Evolutionary conservation across 164 flowering plant species (phyloP), one percentile per base, ranked within the genome.

Genomic region (Piper betle): DNA sequence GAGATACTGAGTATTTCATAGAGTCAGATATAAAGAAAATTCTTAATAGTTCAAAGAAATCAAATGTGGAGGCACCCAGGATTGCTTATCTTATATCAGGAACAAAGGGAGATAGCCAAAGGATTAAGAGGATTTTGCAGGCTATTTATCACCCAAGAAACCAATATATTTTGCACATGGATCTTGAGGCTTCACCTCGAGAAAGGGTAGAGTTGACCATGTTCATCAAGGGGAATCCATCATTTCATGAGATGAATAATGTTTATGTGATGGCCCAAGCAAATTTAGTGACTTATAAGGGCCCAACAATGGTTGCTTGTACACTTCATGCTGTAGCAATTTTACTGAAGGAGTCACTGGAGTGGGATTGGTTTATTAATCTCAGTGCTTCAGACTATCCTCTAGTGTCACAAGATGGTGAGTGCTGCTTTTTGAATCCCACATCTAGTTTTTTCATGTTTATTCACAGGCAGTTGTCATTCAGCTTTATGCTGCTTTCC

Each of bases 321-420:
- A 93, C 99, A 7, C 91, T 93, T 57, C 97, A 93, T 69, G 99
- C 99, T 0, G 74, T 85, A 58, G 85, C 99, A 6, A 81, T 93
- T 70, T 62, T 93, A 76, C 70, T 93, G 72, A 93, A 73, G 79
- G 95, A 88, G 73, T 79, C 86, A 68, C 64, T 64, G 64, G 80
- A 78, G 17, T 93, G 99, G 99, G 96, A 90, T 66, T 93, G 99
- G 97, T 93, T 93, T 74, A 81, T 93, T 48, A 93, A 93, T 68
- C 91, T 93, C 68, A 90, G 99, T 68, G 97, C 99, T 63, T 88
- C 99, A 5, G 97, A 93, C 80, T 93, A 93, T 81, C 99, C 99
- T 58, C 92, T 93, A 15, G 78, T 90, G 73, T 84, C 96, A 41
- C 99, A 88, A 80, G 99, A 93, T 75, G 99, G 97, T 93, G 20